phyloP scores from a whole-genome alignment of 78 protist species.

The Kipferlia bialata region DNA sequence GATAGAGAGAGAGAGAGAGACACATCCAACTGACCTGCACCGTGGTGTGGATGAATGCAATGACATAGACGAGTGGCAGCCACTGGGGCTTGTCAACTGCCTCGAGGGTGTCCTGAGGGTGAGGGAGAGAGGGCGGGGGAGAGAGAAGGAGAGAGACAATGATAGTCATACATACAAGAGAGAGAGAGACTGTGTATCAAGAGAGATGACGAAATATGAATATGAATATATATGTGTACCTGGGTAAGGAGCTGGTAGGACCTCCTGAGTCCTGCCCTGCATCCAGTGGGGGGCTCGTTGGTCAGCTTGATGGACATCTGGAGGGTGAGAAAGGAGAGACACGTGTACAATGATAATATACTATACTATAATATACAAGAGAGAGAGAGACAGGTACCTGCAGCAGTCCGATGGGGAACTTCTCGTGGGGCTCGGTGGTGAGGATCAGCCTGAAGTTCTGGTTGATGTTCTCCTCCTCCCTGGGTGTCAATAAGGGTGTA shows the following conservation, averaged over 20 bases:
- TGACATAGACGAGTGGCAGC: conserved; percentile 47
- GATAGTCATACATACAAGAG: no score
- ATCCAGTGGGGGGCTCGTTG: conserved; percentile 69
- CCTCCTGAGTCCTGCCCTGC: conserved; percentile 52
- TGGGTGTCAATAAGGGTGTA: no score
- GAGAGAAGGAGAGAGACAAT: no score
- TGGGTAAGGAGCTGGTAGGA: conserved; percentile 46
- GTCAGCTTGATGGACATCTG: conserved; percentile 69
- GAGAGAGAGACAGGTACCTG: no score
- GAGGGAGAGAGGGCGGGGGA: no score
- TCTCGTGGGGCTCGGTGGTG: conserved; percentile 51
- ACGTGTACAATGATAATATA: no score
- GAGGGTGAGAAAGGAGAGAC: no score
- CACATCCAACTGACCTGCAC: no score
- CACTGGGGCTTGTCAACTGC: conserved; percentile 39
- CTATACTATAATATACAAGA: no score
- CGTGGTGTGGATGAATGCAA: conserved; percentile 58
- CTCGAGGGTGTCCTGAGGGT: conserved; percentile 56
- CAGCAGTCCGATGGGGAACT: conserved; percentile 67
- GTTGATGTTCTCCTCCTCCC: conserved; percentile 1
- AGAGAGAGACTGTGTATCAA: no score
- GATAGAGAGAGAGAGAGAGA: no score
- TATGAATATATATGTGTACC: no score
- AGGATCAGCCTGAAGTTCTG: conserved; percentile 54
- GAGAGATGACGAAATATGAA: not conserved